phyloP scores from a whole-genome alignment of 2,329 filamentous ascomycete genomes.

The Coleophoma cylindrospora region DNA sequence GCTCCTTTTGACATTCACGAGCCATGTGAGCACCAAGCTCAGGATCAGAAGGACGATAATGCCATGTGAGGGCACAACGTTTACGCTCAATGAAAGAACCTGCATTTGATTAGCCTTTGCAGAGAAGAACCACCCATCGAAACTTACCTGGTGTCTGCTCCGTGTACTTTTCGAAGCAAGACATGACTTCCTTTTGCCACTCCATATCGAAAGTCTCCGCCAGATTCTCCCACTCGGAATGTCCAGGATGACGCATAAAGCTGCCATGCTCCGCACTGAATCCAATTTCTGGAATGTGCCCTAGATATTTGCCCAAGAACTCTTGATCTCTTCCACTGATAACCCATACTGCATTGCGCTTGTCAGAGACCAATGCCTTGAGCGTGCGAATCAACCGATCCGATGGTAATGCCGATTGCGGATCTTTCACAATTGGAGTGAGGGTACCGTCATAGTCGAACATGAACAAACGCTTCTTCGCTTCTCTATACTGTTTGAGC shows the following conservation, averaged over 20 bases:
- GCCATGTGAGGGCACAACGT: conserved; percentile 92
- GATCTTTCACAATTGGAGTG: conserved; percentile 91
- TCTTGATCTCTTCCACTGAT: conserved; percentile 92
- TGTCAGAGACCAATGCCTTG: conserved; percentile 72
- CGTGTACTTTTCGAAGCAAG: conserved; percentile 83
- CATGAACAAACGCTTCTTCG: conserved; percentile 85
- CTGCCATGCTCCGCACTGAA: conserved; percentile 96
- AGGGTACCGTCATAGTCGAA: conserved; percentile 98
- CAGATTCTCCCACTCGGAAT: conserved; percentile 79
- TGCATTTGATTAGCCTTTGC: conserved; percentile 27
- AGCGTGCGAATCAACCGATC: conserved; percentile 76
- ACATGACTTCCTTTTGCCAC: conserved; percentile 83
- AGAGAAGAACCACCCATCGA: neutral
- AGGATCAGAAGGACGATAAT: conserved; percentile 87
- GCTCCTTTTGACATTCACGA: conserved; percentile 72
- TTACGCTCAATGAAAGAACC: conserved; percentile 93
- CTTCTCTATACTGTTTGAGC: conserved; percentile 67
- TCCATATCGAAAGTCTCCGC: conserved; percentile 84
- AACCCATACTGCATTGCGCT: conserved; percentile 91
- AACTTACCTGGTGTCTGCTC: conserved; percentile 73
- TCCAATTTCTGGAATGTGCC: conserved; percentile 85
- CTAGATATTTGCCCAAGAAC: conserved; percentile 86
- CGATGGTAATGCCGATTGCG: conserved; percentile 82
- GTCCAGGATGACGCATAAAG: conserved; percentile 80
- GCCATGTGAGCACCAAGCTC: conserved; percentile 79